Evolutionary conservation across 176 grass and related monocot species (phyloP), one percentile per base, ranked within the genome.

Genomic region (Paspalum vaginatum): DNA sequence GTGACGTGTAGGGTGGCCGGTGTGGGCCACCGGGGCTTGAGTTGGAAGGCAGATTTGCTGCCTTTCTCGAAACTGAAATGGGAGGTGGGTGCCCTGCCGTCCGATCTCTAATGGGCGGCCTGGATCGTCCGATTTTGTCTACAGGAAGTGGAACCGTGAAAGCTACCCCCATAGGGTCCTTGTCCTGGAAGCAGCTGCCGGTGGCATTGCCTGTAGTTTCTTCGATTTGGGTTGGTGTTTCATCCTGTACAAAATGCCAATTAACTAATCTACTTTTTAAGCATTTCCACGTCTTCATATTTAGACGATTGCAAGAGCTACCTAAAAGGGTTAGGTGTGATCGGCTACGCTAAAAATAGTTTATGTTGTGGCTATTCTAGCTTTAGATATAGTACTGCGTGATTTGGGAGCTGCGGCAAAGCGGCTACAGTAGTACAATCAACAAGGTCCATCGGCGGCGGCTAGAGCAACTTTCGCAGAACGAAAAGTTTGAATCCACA

Each of bases 41-140:
- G 83, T 56, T 45, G 38, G 43, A 12, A 64, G 45, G 63, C 73
- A 20, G 61, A 26, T 57, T 67, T 84, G 82, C 15, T 25, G 51
- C 9, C 68, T 14, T 43, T 7, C 5, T n/a, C 26, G 24, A 14
- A 61, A 61, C 58, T 39, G 54, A 37, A 20, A n/a, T 48, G 14
- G 69, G 54, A 24, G 39, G 54, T 50, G 15, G 60, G 6, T 46
- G 18, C 4, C 18, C 2, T 9, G 52, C 73, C 63, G 52, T 77
- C 76, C 63, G 63, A 82, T 74, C 22, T 9, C 7, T 0, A 1
- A 15, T 32, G 62, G 77, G 4, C 77, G 77, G 62, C 62, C 54
- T 48, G 11, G 62, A 55, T 79, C 77, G 2, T 25, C 27, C 13
- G 11, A 24, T 44, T 11, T 17, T 20, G 77, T 9, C 37, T 51